Percentiles rank a stretch among this genome's conserved stretches.
These are phyloP conservation scores for Harringtonia aguacate DNA, from an alignment of 2,329 filamentous ascomycete genomes.

Conservation along the genomic window DNA sequence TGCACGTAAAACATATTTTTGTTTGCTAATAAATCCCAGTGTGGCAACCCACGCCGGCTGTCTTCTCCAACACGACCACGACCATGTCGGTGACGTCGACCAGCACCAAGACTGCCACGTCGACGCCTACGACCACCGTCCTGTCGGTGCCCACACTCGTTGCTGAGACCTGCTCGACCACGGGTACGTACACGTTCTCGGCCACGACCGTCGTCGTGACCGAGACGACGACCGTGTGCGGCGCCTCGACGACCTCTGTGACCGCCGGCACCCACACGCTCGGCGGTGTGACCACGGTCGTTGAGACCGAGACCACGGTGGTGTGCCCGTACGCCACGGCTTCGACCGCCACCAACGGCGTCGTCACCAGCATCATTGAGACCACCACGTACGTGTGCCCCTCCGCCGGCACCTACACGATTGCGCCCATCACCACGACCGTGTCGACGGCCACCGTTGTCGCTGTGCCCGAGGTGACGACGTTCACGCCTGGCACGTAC, in stretches of 20 bases:
- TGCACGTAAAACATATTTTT: no score
- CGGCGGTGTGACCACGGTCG: constrained; percentile 63
- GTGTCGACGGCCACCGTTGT: constrained; percentile 40
- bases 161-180: constrained; percentile 46
- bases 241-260: constrained; percentile 48
- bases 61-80: not conserved
- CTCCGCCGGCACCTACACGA: constrained; percentile 63
- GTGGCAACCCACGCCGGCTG: not conserved
- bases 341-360: constrained; percentile 42
- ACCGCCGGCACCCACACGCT: constrained; percentile 55
- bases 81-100: not conserved
- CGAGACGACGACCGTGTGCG: constrained; percentile 57
- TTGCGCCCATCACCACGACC: constrained; percentile 53
- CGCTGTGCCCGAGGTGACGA: constrained; percentile 55
- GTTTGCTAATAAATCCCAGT: no score
- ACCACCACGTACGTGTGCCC: constrained; percentile 50
- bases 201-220: constrained; percentile 60
- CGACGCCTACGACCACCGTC: constrained; percentile 12
- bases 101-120: constrained; percentile 3
- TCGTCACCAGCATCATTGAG: constrained; percentile 56
- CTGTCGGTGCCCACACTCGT: constrained; percentile 37
- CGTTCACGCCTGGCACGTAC: constrained; percentile 61
- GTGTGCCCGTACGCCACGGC: constrained; percentile 60
- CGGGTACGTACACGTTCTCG: constrained; percentile 66
- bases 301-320: constrained; percentile 54